These are phyloP conservation scores for Xylaria multiplex DNA, from an alignment of 2,329 filamentous ascomycete genomes.

Conservation along the genomic window DNA sequence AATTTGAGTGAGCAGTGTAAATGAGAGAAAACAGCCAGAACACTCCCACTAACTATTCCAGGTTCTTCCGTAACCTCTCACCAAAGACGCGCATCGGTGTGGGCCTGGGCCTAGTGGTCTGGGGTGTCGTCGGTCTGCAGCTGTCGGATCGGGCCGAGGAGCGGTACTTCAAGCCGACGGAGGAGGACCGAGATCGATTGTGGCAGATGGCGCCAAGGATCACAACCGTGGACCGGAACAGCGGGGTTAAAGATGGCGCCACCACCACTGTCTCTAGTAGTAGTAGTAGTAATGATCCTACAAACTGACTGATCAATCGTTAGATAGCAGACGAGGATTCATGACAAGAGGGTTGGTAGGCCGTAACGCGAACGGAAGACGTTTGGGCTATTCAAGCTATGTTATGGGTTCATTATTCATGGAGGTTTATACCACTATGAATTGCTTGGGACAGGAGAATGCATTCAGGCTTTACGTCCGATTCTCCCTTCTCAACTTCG, in stretches of 20 bases:
- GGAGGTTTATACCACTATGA: neutral
- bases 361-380: neutral
- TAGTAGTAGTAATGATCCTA: slow-evolving; percentile 2
- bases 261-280: neutral
- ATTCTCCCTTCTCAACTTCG: neutral
- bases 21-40: neutral
- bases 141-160: slow-evolving; percentile 78
- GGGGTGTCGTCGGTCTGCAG: slow-evolving; percentile 79
- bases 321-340: neutral
- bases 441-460: neutral
- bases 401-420: neutral
- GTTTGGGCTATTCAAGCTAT: neutral
- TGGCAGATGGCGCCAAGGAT: slow-evolving; percentile 71
- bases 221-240: slow-evolving; percentile 63
- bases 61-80: slow-evolving; percentile 76
- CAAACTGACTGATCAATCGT: slow-evolving; percentile 11
- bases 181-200: slow-evolving; percentile 76
- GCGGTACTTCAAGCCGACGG: slow-evolving; percentile 75
- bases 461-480: neutral
- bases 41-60: slow-evolving; percentile 46
- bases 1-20: neutral
- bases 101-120: slow-evolving; percentile 79
- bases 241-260: slow-evolving; percentile 5
- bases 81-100: slow-evolving; percentile 76
- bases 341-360: neutral